These are phyloP conservation scores for Penicillium italicum DNA, from an alignment of 2,329 filamentous ascomycete species.

Conservation along the genomic window DNA sequence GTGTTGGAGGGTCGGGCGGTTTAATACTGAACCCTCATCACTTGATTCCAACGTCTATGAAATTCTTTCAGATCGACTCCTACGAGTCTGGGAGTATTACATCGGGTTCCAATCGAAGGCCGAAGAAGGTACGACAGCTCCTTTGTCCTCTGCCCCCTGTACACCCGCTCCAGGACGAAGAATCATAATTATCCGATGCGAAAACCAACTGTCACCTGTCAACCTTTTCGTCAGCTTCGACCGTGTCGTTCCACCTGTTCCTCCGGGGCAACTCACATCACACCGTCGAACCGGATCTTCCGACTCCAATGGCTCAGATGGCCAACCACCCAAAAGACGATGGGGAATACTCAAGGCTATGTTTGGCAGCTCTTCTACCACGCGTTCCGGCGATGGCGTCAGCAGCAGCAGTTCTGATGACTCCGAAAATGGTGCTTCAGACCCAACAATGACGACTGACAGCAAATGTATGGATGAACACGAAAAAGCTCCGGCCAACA, in stretches of 20 bases:
- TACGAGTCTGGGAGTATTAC: conserved; percentile 74
- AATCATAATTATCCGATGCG: conserved; percentile 84
- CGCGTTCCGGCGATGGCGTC: conserved; percentile 44
- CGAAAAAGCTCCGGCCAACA: conserved; percentile 20
- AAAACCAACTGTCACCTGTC: conserved; percentile 55
- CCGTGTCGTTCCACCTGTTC: conserved; percentile 49
- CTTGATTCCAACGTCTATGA: conserved; percentile 68
- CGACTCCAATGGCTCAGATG: conserved; percentile 26
- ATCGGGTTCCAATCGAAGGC: conserved; percentile 68
- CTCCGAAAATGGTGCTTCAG: conserved; percentile 28
- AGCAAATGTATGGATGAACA: conserved; percentile 29
- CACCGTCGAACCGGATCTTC: conserved; percentile 37
- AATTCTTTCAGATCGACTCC: conserved; percentile 63
- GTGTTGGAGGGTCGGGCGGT: conserved; percentile 83
- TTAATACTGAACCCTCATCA: conserved; percentile 62
- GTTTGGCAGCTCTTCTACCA: conserved; percentile 45
- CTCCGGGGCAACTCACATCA: conserved; percentile 29
- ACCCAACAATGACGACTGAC: conserved; percentile 24
- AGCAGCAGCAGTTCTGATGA: conserved; percentile 40
- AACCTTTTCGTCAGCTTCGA: conserved; percentile 62
- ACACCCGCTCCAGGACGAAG: conserved; percentile 79
- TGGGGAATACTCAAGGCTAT: conserved; percentile 53
- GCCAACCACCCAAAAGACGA: conserved; percentile 37
- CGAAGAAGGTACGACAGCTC: conserved; percentile 53
- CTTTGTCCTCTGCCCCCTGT: conserved; percentile 74